Evolutionary conservation across 306 rosid species (phyloP).

Genomic region (Lathyrus aphaca): DNA sequence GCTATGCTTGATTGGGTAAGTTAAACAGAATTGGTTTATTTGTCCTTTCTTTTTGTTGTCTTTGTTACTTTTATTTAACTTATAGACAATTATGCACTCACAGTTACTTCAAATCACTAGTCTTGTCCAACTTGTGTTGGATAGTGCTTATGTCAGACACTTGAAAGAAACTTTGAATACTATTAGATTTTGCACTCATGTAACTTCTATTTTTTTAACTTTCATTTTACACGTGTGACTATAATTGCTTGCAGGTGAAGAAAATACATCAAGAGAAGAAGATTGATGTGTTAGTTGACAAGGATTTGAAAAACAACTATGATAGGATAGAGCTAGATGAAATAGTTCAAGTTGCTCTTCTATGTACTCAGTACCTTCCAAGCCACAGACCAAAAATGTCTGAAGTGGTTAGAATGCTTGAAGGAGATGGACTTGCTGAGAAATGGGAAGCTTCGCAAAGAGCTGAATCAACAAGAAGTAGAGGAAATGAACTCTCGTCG

Average conservation of each 20-base stretch:
- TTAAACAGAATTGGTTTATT: slow-evolving; percentile 4
- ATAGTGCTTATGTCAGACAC: slow-evolving; percentile 15
- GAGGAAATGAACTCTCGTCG: slow-evolving; percentile 78
- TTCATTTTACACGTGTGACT: not conserved
- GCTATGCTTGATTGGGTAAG: slow-evolving; percentile 96
- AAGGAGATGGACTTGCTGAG: slow-evolving; percentile 97
- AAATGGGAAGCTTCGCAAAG: slow-evolving; percentile 96
- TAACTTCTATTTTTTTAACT: not conserved
- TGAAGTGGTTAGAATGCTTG: slow-evolving; percentile 95
- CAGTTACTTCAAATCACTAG: slow-evolving; percentile 1
- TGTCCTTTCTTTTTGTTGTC: not conserved
- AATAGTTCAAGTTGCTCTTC: slow-evolving; percentile 80
- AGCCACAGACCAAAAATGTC: slow-evolving; percentile 91
- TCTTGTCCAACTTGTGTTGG: slow-evolving; percentile 7
- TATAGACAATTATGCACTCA: not conserved
- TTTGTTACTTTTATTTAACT: not conserved
- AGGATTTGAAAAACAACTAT: slow-evolving; percentile 65
- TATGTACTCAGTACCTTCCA: slow-evolving; percentile 88
- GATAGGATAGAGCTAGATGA: slow-evolving; percentile 89
- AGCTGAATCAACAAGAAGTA: slow-evolving; percentile 75
- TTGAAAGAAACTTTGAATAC: not conserved
- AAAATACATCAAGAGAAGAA: slow-evolving; percentile 88
- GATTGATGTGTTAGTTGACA: slow-evolving; percentile 78
- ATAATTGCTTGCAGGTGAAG: slow-evolving; percentile 69
- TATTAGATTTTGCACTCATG: not conserved